phyloP scores from a whole-genome alignment of 2,329 filamentous ascomycete genomes.

The Helminthosporium solani region DNA sequence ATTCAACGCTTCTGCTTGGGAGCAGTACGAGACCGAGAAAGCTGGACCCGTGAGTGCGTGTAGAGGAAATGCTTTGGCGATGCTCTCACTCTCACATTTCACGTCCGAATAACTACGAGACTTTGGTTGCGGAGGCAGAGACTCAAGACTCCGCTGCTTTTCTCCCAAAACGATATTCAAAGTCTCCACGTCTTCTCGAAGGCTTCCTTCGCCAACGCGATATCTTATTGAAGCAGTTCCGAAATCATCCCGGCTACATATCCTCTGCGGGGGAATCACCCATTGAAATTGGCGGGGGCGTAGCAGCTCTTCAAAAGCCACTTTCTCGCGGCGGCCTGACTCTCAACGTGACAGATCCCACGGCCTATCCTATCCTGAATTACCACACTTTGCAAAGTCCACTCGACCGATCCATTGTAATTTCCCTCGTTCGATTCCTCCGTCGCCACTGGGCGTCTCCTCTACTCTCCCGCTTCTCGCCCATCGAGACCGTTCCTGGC shows the following conservation, averaged over 20 bases:
- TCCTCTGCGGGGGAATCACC: too few relatives aligned
- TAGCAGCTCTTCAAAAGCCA: background rate
- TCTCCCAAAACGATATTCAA: too few relatives aligned
- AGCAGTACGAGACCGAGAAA: background rate
- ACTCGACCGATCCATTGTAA: conserved; percentile 35
- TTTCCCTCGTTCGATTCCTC: conserved; percentile 38
- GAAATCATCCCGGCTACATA: background rate
- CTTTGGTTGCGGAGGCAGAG: too few relatives aligned
- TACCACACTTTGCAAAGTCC: conserved; percentile 40
- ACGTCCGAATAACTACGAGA: too few relatives aligned
- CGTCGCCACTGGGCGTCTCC: conserved; percentile 32
- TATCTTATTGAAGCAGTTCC: too few relatives aligned
- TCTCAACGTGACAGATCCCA: conserved; percentile 32
- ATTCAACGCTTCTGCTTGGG: too few relatives aligned
- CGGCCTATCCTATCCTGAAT: conserved; percentile 32
- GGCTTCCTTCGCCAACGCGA: too few relatives aligned
- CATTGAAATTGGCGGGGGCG: too few relatives aligned
- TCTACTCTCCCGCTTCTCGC: conserved; percentile 29
- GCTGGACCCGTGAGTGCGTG: background rate
- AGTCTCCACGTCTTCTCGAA: too few relatives aligned
- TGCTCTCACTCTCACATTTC: too few relatives aligned
- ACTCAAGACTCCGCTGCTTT: too few relatives aligned
- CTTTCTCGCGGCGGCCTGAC: conserved; percentile 40
- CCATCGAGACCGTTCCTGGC: conserved; percentile 25
- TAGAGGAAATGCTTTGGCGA: conserved; percentile 10